phyloP scores from a whole-genome alignment of 2,329 filamentous ascomycete genomes.

The Paracorniculantispora psalliotae region DNA sequence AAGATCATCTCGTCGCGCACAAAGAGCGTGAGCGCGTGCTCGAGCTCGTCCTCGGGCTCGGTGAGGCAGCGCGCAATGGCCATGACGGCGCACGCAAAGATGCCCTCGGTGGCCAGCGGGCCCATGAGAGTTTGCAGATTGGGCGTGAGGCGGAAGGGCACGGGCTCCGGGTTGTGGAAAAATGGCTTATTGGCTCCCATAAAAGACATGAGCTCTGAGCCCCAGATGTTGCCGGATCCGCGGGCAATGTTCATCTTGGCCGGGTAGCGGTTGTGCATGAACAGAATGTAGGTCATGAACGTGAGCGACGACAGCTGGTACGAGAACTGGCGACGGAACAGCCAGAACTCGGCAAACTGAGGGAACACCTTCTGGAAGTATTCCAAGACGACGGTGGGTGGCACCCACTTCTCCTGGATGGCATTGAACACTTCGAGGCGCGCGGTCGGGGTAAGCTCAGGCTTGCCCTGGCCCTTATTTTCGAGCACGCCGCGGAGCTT shows the following conservation, averaged over 20 bases:
- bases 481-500: conserved; percentile 77
- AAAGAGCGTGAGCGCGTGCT: conserved; percentile 89
- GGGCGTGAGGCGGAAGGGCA: conserved; percentile 94
- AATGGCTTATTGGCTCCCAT: conserved; percentile 80
- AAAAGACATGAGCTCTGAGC: conserved; percentile 84
- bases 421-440: conserved; percentile 89
- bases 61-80: conserved; percentile 91
- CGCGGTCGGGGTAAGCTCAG: conserved; percentile 66
- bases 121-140: conserved; percentile 97
- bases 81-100: conserved; percentile 94
- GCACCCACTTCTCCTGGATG: conserved; percentile 91
- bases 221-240: conserved; percentile 89
- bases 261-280: conserved; percentile 93
- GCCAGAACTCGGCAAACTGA: conserved; percentile 90
- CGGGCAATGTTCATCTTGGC: conserved; percentile 92
- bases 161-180: conserved; percentile 92
- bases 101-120: conserved; percentile 89
- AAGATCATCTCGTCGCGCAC: conserved; percentile 97
- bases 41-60: conserved; percentile 84
- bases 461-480: conserved; percentile 57
- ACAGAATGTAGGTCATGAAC: conserved; percentile 98
- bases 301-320: conserved; percentile 93
- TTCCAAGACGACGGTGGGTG: conserved; percentile 72
- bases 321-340: conserved; percentile 94
- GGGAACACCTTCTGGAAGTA: conserved; percentile 89